A percentile compares a stretch with the other conserved stretches of the same genome.
Evolutionary conservation across 192 early-diverging fungal species (phyloP).

Genomic region (Backusella sp.): DNA sequence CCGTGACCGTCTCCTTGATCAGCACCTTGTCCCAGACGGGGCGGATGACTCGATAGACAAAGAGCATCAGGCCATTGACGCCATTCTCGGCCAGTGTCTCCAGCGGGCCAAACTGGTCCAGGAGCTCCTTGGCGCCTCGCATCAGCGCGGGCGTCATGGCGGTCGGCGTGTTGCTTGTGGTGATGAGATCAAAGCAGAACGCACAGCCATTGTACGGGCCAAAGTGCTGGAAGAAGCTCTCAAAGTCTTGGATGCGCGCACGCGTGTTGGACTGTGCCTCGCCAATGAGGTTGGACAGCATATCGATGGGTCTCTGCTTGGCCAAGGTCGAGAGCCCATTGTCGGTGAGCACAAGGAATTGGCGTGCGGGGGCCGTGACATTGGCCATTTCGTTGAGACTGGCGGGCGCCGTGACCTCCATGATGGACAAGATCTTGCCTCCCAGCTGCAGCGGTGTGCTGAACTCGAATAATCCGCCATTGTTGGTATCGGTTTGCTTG

Average conservation of each 20-base stretch:
- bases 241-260: background rate
- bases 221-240: background rate
- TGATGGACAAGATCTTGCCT: slow-evolving; percentile 85
- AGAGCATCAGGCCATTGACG: background rate
- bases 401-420: slow-evolving; percentile 49
- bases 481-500: slow-evolving; percentile 12
- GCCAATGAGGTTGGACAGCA: slow-evolving; percentile 57
- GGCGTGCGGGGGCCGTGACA: slow-evolving; percentile 52
- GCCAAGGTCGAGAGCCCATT: slow-evolving; percentile 62
- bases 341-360: slow-evolving; percentile 76
- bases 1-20: background rate
- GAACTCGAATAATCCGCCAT: slow-evolving; percentile 44
- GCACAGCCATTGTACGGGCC: background rate
- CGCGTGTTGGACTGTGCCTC: background rate
- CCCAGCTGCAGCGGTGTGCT: slow-evolving; percentile 55
- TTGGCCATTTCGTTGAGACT: slow-evolving; percentile 64
- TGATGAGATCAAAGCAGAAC: background rate
- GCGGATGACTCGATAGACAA: background rate
- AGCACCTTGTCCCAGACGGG: background rate
- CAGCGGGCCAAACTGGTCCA: background rate
- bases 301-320: slow-evolving; percentile 79
- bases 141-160: background rate
- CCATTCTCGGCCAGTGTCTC: background rate
- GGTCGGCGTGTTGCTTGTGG: background rate
- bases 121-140: background rate